Base-by-base conservation (phyloP, 1,284 basidiomycete genomes). In the Marasmius oreades region DNA sequence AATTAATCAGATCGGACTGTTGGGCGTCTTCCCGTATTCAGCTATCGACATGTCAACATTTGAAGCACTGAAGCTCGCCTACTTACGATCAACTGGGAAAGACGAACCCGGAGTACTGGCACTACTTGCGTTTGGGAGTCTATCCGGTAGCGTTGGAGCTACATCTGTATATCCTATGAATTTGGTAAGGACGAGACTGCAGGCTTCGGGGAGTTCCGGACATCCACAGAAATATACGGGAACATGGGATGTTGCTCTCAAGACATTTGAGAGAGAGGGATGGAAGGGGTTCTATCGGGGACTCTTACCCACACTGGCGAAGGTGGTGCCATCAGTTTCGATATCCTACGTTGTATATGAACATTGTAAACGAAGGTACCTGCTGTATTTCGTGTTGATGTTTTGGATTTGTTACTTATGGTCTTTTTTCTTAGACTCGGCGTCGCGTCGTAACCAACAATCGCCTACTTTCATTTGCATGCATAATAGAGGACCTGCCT, bases 1-100 rank as follows among this genome's bases (percentile, higher is more conserved):
- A 31, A 4, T 31, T 10, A 31, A 31, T 31, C 64, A 95, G 92
- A 90, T 95, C 62, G 93, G 93, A 51, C 80, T 95, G 39, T 69
- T 95, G 59, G 93, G 93, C 34, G 93, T 95, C 39, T 95, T 95
- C 72, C 93, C 92, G 58, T 90, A 90, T 70, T 89, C 89, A 20
- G 93, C 93, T 7, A 96, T 96, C 61, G 93, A 96, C 70, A 95
- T 96, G 93, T 92, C 90, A 65, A 94, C 93, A 0, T 96, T 95
- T 58, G 93, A 96, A 74, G 91, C 92, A 5, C 81, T 96, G 51
- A 95, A 95, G 69, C 77, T 92, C 43, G 82, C 88, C 1, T 95
- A 95, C 69, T 73, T 89, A 53, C 82, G 85, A 53, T 93, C 91
- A 16, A 91, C 89, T 18, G 85, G 84, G 24, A 82, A 86, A 64